These are phyloP conservation scores for Neocucurbitaria cava DNA, from an alignment of 2,329 filamentous ascomycete species.

Conservation along the genomic window DNA sequence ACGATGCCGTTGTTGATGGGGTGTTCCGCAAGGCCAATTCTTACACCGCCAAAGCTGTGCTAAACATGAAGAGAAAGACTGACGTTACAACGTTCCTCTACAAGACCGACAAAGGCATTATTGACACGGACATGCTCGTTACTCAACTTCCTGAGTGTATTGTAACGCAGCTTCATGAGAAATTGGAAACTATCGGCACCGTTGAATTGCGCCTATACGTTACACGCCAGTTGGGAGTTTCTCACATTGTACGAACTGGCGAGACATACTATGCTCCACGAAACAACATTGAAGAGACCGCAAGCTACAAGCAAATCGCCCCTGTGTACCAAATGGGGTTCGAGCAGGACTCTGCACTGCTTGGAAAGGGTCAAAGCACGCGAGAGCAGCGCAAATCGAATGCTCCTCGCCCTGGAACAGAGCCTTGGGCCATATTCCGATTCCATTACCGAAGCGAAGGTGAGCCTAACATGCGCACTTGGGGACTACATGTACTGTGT, in stretches of 20 bases:
- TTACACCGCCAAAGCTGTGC: conserved; percentile 13
- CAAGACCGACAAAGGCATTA: conserved; percentile 56
- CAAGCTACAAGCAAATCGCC: conserved; percentile 20
- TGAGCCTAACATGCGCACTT: conserved; percentile 3
- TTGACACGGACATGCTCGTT: conserved; percentile 92
- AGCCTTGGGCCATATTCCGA: conserved; percentile 50
- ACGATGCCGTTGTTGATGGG: conserved; percentile 50
- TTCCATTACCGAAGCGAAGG: conserved; percentile 51
- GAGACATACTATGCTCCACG: conserved; percentile 17
- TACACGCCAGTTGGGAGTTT: conserved; percentile 26
- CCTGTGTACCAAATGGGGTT: conserved; percentile 34
- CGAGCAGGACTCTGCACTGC: conserved; percentile 18
- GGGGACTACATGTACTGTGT: too few relatives aligned
- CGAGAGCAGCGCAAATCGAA: conserved; percentile 18
- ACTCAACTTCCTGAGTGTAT: conserved; percentile 71
- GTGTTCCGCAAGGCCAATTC: conserved; percentile 31
- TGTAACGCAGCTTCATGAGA: conserved; percentile 8
- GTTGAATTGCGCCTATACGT: conserved; percentile 43
- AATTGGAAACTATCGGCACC: conserved; percentile 31
- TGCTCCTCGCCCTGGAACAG: conserved; percentile 37
- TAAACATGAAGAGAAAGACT: conserved; percentile 25
- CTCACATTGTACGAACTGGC: conserved; percentile 12
- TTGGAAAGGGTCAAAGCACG: conserved; percentile 13
- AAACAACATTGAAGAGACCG: not conserved
- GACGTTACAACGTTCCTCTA: conserved; percentile 26